Evolutionary conservation across 78 protist genomes (phyloP), one percentile per base, ranked within the genome.

Genomic region (Speleostelium caveatum): DNA sequence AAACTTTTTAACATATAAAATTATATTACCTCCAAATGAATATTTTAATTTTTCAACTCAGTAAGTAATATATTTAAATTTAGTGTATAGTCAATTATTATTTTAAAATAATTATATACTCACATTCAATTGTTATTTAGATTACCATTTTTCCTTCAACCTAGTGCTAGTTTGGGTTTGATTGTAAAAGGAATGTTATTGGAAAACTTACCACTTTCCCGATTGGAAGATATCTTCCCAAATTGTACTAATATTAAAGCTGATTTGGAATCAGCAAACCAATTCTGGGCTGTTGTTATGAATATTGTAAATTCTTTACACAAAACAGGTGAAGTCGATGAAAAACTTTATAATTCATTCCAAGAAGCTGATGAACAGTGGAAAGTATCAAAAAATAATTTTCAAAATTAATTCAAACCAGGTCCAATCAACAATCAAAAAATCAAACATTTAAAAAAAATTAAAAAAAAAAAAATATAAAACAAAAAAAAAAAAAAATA

Each of bases 101-200:
- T 58, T 21, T 19, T 12, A 49, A 8, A 49, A 49, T 12, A 49
- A 8, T 49, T 21, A 6, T 22, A 58, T 61, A 24, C 0, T 14
- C 55, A 42, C 24, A 39, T n/a, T n/a, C 24, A n/a, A 17, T 2
- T 21, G 8, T 41, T 26, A 26, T 19, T 51, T 41, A 71, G 65
- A 45, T 41, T 83, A 22, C 90, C 90, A 49, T 83, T 83, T 62
- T 83, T 83, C 65, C 56, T 67, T 26, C 90, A 83, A 59, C 78
- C 90, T 36, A 83, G 65, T 69, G 75, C 78, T 5, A 69, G 90
- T 59, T 69, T 83, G 90, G 90, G 90, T 21, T 63, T 83, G 65
- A 28, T 83, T 51, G 90, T 41, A 22, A 83, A 83, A 60, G 90
- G 90, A 42, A 60, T 69, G 35, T 56, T 83, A 26, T 56, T 83